Conservation (phyloP, 371 early-diverging fungal genomes). For the Blakeslea trispora region DNA sequence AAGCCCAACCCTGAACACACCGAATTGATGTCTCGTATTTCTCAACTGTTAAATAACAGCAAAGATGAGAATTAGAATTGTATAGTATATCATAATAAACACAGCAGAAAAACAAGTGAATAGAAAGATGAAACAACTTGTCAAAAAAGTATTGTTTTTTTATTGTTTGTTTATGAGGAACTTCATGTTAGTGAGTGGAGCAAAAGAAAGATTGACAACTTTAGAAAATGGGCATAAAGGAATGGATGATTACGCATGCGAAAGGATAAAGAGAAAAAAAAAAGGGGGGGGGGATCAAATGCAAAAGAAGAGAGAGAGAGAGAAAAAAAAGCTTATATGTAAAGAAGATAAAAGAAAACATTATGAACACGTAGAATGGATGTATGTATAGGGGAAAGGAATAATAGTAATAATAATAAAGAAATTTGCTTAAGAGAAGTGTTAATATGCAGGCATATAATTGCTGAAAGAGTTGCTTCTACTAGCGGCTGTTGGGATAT, state of each 20-base stretch:
- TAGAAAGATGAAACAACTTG: background rate
- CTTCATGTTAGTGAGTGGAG: background rate
- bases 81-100: background rate
- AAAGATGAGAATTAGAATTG: conserved; percentile 1
- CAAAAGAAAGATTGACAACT: background rate
- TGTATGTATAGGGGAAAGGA: too few species aligned
- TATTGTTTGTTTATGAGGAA: background rate
- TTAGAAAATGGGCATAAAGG: background rate
- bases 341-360: background rate
- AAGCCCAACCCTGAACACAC: conserved; percentile 25
- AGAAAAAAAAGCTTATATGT: background rate
- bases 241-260: background rate
- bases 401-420: background rate
- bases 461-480: conserved; percentile 16
- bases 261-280: background rate
- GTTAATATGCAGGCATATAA: conserved; percentile 29
- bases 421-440: background rate
- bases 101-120: too few species aligned
- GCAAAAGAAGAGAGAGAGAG: background rate
- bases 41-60: conserved; percentile 18
- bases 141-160: background rate
- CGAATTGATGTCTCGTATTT: conserved; percentile 28
- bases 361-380: background rate
- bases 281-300: background rate
- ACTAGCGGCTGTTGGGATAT: background rate